Conservation (phyloP, 176 grass and related monocot genomes). For the Avena sativa region DNA sequence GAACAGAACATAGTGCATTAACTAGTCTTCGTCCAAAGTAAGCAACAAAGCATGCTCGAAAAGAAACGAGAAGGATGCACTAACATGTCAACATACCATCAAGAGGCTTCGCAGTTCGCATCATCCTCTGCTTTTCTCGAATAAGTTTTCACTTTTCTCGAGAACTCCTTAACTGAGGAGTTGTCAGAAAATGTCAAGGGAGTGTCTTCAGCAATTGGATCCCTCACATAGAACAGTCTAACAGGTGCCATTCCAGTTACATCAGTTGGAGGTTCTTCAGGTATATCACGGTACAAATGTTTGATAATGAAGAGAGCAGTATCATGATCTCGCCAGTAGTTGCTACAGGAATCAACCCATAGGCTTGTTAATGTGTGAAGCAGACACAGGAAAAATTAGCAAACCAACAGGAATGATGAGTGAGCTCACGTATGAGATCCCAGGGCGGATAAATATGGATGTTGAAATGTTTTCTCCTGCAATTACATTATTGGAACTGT, state of each 20-base stretch:
- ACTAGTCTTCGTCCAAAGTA: not conserved
- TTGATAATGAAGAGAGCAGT: constrained; percentile 97
- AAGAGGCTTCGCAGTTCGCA: constrained; percentile 35
- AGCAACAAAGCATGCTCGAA: not conserved
- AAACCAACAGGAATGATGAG: constrained; percentile 35
- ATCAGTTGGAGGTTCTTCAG: constrained; percentile 72
- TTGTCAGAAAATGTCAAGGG: constrained; percentile 89
- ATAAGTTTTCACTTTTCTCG: constrained; percentile 69
- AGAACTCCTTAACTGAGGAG: constrained; percentile 76
- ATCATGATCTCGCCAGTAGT: constrained; percentile 97
- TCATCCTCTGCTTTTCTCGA: constrained; percentile 50
- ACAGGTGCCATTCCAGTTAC: constrained; percentile 46
- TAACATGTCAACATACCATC: constrained; percentile 34
- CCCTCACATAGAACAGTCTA: constrained; percentile 79
- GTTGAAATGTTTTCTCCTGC: constrained; percentile 98
- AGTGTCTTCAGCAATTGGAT: constrained; percentile 78
- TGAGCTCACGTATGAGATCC: constrained; percentile 92
- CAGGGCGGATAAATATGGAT: constrained; percentile 83
- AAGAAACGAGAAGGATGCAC: constrained; percentile 5
- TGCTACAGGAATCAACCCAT: constrained; percentile 52
- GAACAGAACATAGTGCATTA: not conserved
- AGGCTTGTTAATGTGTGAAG: constrained; percentile 32
- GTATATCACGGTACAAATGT: constrained; percentile 89
- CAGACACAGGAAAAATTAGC: not conserved
- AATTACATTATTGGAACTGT: constrained; percentile 36